Percentiles rank a stretch among this genome's conserved stretches.
Evolutionary conservation across 306 rosid species (phyloP).

Genomic region (Vachellia pachyceras): DNA sequence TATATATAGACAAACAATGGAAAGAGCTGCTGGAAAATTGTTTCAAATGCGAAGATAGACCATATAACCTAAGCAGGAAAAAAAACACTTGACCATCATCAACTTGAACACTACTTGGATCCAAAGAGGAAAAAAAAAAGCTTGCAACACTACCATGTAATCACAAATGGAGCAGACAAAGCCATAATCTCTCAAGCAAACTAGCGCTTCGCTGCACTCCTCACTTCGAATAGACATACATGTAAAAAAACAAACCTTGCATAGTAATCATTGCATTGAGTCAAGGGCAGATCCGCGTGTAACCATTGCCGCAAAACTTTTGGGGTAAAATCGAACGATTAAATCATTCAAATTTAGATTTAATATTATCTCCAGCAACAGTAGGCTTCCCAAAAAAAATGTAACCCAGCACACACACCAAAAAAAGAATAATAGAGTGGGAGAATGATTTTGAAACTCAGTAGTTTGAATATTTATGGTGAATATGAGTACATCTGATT

Average conservation of each 20-base stretch:
- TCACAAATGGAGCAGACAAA: constrained; percentile 4
- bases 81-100: not conserved
- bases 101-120: not conserved
- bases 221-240: not conserved
- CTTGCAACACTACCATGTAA: not conserved
- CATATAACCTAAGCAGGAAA: not conserved
- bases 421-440: not conserved
- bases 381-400: not conserved
- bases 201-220: constrained; percentile 4
- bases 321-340: not conserved
- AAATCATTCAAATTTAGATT: not conserved
- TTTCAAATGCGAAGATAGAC: not conserved
- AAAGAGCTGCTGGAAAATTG: constrained; percentile 2
- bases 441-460: not conserved
- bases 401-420: not conserved
- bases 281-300: not conserved
- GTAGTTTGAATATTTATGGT: not conserved
- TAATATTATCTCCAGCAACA: not conserved
- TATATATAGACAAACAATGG: not conserved
- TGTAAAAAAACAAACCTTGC: not conserved
- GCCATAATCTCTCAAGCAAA: not conserved
- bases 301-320: not conserved
- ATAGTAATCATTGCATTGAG: not conserved
- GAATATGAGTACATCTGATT: not conserved
- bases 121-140: too few relatives aligned